These are phyloP conservation scores for Trypanosoma boissoni DNA, from an alignment of 208 protist genomes.

Conservation along the genomic window DNA sequence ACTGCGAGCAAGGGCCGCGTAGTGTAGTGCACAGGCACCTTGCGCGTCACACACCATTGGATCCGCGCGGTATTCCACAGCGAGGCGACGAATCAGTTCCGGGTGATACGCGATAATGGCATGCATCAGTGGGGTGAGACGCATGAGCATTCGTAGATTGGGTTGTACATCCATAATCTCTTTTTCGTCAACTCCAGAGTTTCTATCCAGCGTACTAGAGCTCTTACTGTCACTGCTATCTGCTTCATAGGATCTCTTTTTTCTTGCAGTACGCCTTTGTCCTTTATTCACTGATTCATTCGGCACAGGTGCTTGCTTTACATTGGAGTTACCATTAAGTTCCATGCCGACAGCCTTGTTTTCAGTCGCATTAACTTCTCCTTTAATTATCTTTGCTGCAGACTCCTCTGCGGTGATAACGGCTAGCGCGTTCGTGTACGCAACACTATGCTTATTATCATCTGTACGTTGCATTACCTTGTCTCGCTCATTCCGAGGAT, in stretches of 20 bases:
- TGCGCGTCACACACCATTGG: slow-evolving; percentile 65
- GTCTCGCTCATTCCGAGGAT: not conserved
- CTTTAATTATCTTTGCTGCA: too few relatives aligned
- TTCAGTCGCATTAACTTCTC: too few relatives aligned
- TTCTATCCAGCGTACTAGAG: not conserved
- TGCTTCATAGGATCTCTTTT: too few relatives aligned
- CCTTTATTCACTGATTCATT: too few relatives aligned
- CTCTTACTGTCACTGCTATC: not conserved
- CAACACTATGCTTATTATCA: slow-evolving; percentile 5
- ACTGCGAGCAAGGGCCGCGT: slow-evolving; percentile 44
- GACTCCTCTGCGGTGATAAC: not conserved
- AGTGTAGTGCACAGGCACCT: slow-evolving; percentile 80
- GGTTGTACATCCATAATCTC: not conserved
- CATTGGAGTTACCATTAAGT: too few relatives aligned
- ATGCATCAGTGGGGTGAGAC: slow-evolving; percentile 66
- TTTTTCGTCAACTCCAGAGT: not conserved
- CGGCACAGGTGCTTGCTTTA: too few relatives aligned
- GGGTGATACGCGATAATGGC: slow-evolving; percentile 80
- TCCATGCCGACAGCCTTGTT: too few relatives aligned
- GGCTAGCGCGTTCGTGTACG: not conserved
- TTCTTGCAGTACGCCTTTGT: too few relatives aligned
- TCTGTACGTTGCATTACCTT: not conserved
- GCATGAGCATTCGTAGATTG: slow-evolving; percentile 12
- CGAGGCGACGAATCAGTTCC: slow-evolving; percentile 72
- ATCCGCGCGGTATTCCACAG: slow-evolving; percentile 68